Evolutionary conservation across 2,329 filamentous ascomycete species (phyloP), one percentile per base, ranked within the genome.

Genomic region (Chrysosphaeria jannelii): DNA sequence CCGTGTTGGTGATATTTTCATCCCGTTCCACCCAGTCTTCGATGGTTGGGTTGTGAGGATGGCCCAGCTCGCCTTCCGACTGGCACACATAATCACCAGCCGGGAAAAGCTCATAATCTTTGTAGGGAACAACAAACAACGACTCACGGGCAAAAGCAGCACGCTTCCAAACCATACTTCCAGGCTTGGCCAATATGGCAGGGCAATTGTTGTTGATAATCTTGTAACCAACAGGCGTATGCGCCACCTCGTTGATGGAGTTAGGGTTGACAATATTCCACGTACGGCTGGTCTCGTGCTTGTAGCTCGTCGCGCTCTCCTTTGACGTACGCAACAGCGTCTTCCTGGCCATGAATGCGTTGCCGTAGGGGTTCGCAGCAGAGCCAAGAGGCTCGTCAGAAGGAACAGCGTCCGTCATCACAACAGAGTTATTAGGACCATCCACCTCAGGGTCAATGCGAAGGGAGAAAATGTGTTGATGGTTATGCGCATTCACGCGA

Each of bases 391-490:
- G 66, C 1, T 63, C 76, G 0, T 70, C 56, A 0, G 67, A 67
- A 1, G 56, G 50, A 1, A 64, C 55, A 1, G 75, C 70, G 34
- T 91, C 79, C 8, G 69, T 64, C 47, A 79, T 64, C 50, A 78
- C 79, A 27, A 90, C 55, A 0, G 76, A 81, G 42, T 91, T 91
- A 32, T 65, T 57, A 1, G 68, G 60, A 7, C 31, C 31, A 0
- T 91, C 79, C 26, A 91, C 59, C 37, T 81, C 81, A 11, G 78
- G 61, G 39, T 91, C 74, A 16, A 90, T 50, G 18, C 79, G 72
- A 19, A 91, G 50, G 39, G 76, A 90, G 58, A 91, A 91, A 15
- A 91, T 56, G 42, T 91, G 79, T 44, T 91, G 78, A 43, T 91
- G 79, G 48, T 90, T 90, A 47, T 90, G 79, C 1, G 79, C 79